Evolutionary conservation across 1,139 yeast species (phyloP).

Genomic region (Yamadazyma kanchanaburiensis): DNA sequence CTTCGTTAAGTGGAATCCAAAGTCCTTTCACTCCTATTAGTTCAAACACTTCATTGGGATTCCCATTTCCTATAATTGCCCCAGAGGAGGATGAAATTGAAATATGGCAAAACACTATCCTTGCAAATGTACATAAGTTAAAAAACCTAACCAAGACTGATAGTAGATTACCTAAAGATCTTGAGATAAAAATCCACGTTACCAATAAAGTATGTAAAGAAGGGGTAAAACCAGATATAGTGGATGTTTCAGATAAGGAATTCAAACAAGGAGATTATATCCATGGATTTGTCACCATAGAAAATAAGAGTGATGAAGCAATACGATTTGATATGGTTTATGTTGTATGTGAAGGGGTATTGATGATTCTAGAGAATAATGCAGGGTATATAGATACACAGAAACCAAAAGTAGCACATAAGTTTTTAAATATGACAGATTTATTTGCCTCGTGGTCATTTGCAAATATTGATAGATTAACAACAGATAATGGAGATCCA

Average conservation of each 20-base stretch:
- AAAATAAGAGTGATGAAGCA: slow-evolving; percentile 24
- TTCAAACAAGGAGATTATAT: slow-evolving; percentile 38
- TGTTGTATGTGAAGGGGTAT: slow-evolving; percentile 34
- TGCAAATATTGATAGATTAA: slow-evolving; percentile 43
- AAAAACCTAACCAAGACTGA: slow-evolving; percentile 30
- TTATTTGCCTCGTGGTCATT: slow-evolving; percentile 47
- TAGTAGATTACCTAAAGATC: slow-evolving; percentile 21
- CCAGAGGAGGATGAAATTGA: slow-evolving; percentile 26
- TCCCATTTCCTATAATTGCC: slow-evolving; percentile 15
- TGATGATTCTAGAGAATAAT: slow-evolving; percentile 25
- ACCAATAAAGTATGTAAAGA: slow-evolving; percentile 43
- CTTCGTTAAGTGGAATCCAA: slow-evolving; percentile 15
- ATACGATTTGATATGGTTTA: slow-evolving; percentile 42
- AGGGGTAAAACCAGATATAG: slow-evolving; percentile 31
- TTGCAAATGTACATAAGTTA: slow-evolving; percentile 41
- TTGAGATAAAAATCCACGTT: slow-evolving; percentile 31
- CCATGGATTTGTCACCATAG: slow-evolving; percentile 37
- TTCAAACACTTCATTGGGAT: slow-evolving; percentile 7
- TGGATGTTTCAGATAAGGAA: slow-evolving; percentile 30
- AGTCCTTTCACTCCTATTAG: slow-evolving; percentile 16
- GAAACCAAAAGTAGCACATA: slow-evolving; percentile 24
- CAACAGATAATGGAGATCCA: slow-evolving; percentile 46
- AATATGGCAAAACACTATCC: slow-evolving; percentile 42
- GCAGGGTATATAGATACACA: slow-evolving; percentile 28
- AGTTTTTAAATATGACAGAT: slow-evolving; percentile 44